Conservation (phyloP, 2,329 filamentous ascomycete genomes). For the Albophoma yamanashiensis region DNA sequence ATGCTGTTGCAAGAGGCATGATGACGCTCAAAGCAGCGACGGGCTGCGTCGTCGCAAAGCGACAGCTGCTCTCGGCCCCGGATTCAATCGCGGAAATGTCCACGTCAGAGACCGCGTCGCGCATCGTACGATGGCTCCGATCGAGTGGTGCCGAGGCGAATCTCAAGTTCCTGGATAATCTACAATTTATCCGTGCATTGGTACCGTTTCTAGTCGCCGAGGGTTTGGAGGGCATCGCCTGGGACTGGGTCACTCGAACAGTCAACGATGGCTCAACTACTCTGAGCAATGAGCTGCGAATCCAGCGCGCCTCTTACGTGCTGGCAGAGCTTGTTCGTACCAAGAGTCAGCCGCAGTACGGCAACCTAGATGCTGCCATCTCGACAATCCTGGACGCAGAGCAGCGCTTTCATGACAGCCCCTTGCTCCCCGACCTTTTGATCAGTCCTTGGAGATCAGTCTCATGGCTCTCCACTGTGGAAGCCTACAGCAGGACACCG, state of each 20-base stretch:
- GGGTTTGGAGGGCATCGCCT: slow-evolving; percentile 36
- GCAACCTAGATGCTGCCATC: slow-evolving; percentile 39
- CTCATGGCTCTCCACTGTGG: slow-evolving; percentile 41
- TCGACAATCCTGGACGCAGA: slow-evolving; percentile 35
- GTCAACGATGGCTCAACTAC: slow-evolving; percentile 15
- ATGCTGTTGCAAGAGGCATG: slow-evolving; percentile 42
- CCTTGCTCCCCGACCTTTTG: slow-evolving; percentile 24
- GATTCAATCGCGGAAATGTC: slow-evolving; percentile 19
- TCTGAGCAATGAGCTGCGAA: slow-evolving; percentile 10
- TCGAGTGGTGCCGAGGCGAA: slow-evolving; percentile 35
- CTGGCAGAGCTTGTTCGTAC: slow-evolving; percentile 31
- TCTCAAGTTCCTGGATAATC: slow-evolving; percentile 32
- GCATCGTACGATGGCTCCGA: slow-evolving; percentile 43
- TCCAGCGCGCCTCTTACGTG: slow-evolving; percentile 19
- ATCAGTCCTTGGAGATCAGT: slow-evolving; percentile 34
- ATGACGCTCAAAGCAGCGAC: slow-evolving; percentile 44
- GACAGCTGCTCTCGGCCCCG: slow-evolving; percentile 23
- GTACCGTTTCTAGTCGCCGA: slow-evolving; percentile 42
- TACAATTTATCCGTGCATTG: slow-evolving; percentile 27
- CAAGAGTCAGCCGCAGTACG: slow-evolving; percentile 24
- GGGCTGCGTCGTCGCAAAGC: slow-evolving; percentile 41
- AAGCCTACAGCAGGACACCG: slow-evolving; percentile 31
- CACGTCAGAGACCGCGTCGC: slow-evolving; percentile 32
- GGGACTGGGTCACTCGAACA: slow-evolving; percentile 40
- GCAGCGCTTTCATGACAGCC: slow-evolving; percentile 25